Evolutionary conservation across 352 stramenopile genomes (phyloP), one percentile per base, ranked within the genome.

Genomic region (Globisporangium abappressorium): DNA sequence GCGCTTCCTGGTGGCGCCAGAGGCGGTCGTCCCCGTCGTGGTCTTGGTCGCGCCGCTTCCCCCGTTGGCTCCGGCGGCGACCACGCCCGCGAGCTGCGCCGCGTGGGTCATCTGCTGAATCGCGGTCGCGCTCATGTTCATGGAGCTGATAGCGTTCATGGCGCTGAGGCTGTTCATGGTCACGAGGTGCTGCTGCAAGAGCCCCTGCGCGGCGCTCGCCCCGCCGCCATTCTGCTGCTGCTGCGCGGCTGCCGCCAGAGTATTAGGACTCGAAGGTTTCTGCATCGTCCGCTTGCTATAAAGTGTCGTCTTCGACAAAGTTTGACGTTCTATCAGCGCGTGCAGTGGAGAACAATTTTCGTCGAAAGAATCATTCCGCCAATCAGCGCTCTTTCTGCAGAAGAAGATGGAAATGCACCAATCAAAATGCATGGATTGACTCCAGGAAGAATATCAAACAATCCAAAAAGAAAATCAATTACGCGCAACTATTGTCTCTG

Each of bases 231-330:
- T 55, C 30, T 75, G 73, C 43, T 76, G 70, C 54, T 78, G 65
- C 36, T 59, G 68, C 46, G 18, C 6, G 6, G 43, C 43, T 18
- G 15, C 47, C n/a, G 28, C 22, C 20, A 54, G 70, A 63, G 80
- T 93, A 93, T 93, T 86, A 91, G 85, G 80, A 90, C 82, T 93
- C 71, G 83, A 89, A 92, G 84, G 82, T 88, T 91, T 87, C 64
- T 81, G 73, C 79, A 81, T 82, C 69, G 72, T 77, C 30, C 49
- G 30, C 36, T 22, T 8, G 30, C 28, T 30, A 62, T 49, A 22
- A 62, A 62, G 12, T 49, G 20, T 62, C 56, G 11, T 0, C 22
- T 12, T 12, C 14, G 64, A 85, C 84, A 82, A 90, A 91, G 76
- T 90, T 88, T 75, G 76, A 73, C 78, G 73, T 80, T 78, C 77